Evolutionary conservation across 768 basidiomycete genomes (phyloP).

Genomic region (Hemileccinum impolitum): DNA sequence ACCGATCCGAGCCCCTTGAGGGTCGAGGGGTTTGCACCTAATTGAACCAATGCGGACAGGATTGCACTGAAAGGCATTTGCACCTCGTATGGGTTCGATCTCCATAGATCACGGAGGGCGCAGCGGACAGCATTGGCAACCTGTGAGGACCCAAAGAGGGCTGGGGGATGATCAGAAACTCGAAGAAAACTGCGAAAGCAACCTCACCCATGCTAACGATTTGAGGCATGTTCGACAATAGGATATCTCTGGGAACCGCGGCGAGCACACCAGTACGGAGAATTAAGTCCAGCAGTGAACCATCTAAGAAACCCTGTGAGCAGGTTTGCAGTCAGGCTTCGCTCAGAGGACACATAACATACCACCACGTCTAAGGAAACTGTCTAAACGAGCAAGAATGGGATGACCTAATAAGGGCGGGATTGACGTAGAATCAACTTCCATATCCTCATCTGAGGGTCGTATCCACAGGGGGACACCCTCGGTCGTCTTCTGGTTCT

Average conservation of each 20-base stretch:
- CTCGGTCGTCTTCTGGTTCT: conserved; percentile 15
- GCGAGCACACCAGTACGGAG: conserved; percentile 43
- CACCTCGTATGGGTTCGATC: conserved; percentile 13
- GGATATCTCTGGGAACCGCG: conserved; percentile 28
- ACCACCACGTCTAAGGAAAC: conserved; percentile 34
- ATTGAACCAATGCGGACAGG: conserved; percentile 35
- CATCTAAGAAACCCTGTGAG: conserved; percentile 33
- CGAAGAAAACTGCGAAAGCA: neutral
- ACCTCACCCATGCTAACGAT: conserved; percentile 43
- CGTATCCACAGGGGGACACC: conserved; percentile 34
- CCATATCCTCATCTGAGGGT: conserved; percentile 19
- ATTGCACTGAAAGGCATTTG: conserved; percentile 36
- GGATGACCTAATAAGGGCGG: conserved; percentile 20
- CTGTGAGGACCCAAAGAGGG: conserved; percentile 24
- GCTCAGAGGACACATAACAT: conserved; percentile 27
- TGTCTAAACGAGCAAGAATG: conserved; percentile 31
- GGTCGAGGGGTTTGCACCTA: conserved; percentile 42
- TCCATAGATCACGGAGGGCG: conserved; percentile 36
- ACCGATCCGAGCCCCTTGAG: conserved; percentile 36
- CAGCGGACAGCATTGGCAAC: conserved; percentile 30
- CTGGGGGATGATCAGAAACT: conserved; percentile 13
- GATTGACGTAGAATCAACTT: conserved; percentile 12
- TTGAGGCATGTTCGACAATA: conserved; percentile 34
- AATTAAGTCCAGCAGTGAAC: conserved; percentile 34
- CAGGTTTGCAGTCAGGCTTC: neutral